A percentile compares a stretch with the other conserved stretches of the same genome.
Evolutionary conservation across 2,329 filamentous ascomycete genomes (phyloP).

Genomic region (Lachnellula hyalina): DNA sequence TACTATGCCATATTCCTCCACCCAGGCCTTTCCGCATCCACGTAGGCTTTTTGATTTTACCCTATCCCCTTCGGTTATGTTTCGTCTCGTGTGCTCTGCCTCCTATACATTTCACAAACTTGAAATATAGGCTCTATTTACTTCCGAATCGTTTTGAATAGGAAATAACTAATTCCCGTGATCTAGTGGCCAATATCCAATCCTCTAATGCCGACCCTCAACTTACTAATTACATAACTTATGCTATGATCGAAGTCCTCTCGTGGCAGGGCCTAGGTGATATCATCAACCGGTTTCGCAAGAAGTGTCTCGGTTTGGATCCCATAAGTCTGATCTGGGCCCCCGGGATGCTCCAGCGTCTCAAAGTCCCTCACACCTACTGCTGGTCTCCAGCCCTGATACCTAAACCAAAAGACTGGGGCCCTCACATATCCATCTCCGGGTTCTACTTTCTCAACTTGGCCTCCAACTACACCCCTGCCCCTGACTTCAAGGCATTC

Average conservation of each 20-base stretch:
- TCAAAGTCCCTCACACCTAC: conserved; percentile 73
- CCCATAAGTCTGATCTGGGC: conserved; percentile 74
- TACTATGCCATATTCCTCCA: conserved; percentile 77
- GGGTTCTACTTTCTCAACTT: conserved; percentile 75
- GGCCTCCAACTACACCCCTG: conserved; percentile 55
- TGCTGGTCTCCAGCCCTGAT: conserved; percentile 63
- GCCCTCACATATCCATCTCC: conserved; percentile 63
- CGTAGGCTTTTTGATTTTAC: too few species aligned
- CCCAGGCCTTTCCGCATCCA: conserved; percentile 65
- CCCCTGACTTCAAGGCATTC: conserved; percentile 50
- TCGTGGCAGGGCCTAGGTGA: conserved; percentile 82
- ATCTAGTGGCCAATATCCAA: conserved; percentile 73
- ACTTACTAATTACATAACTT: conserved; percentile 76
- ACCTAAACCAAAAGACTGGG: conserved; percentile 64
- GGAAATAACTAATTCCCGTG: too few species aligned
- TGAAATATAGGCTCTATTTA: too few species aligned
- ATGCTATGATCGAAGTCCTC: conserved; percentile 77
- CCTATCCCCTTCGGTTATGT: too few species aligned
- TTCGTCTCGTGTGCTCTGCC: too few species aligned
- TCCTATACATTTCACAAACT: too few species aligned
- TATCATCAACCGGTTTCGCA: conserved; percentile 68
- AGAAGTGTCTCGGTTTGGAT: conserved; percentile 63
- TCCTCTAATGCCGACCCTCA: conserved; percentile 64
- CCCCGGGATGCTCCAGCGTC: conserved; percentile 63
- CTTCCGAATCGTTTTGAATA: too few species aligned